phyloP scores from a whole-genome alignment of 1,139 yeast genomes.

The Geotrichum armillariae region DNA sequence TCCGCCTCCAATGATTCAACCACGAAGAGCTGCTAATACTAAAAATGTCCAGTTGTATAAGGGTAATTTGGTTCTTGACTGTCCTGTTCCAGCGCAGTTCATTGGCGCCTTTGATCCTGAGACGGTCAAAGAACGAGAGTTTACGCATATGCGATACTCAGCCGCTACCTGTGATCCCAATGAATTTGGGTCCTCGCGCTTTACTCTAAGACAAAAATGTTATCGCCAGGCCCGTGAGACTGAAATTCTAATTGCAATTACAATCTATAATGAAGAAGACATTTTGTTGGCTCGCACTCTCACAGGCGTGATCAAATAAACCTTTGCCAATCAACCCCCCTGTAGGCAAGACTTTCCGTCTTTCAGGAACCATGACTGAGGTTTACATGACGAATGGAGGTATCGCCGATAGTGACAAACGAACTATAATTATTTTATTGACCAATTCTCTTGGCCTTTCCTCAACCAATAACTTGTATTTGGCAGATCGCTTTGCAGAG shows the following conservation, averaged over 20 bases:
- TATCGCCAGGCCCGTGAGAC: constrained; percentile 68
- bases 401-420: constrained; percentile 8
- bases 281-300: constrained; percentile 68
- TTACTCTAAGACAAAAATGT: constrained; percentile 65
- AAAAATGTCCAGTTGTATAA: constrained; percentile 52
- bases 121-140: constrained; percentile 48
- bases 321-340: constrained; percentile 15
- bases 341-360: constrained; percentile 16
- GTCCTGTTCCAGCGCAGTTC: constrained; percentile 51
- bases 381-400: constrained; percentile 21
- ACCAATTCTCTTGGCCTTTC: constrained; percentile 39
- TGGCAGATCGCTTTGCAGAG: constrained; percentile 37
- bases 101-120: constrained; percentile 8
- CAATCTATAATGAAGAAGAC: constrained; percentile 83
- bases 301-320: constrained; percentile 53
- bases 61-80: constrained; percentile 76
- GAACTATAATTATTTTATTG: constrained; percentile 31
- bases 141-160: constrained; percentile 74
- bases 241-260: constrained; percentile 70
- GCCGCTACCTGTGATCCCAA: constrained; percentile 82
- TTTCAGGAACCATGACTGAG: constrained; percentile 16
- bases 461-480: constrained; percentile 33
- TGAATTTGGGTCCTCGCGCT: constrained; percentile 54
- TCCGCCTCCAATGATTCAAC: constrained; percentile 1
- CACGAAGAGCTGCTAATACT: constrained; percentile 1